phyloP scores from a whole-genome alignment of 441 rosid species.

The Caryocar brasiliense region DNA sequence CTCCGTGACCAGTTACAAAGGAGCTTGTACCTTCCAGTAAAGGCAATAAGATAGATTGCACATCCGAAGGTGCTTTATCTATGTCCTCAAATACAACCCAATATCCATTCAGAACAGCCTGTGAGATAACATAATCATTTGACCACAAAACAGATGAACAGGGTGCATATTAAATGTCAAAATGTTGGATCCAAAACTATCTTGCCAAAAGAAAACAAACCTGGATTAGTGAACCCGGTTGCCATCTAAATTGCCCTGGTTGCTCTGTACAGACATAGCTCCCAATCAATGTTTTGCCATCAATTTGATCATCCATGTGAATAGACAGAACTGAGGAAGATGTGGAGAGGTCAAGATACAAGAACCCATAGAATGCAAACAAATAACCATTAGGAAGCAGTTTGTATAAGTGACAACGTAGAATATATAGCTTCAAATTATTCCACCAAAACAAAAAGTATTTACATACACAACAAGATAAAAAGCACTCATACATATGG shows the following conservation, averaged over 20 bases:
- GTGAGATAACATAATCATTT: slow-evolving; percentile 13
- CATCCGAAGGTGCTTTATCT: slow-evolving; percentile 90
- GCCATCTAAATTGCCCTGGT: slow-evolving; percentile 99
- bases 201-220: slow-evolving; percentile 30
- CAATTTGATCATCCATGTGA: slow-evolving; percentile 98
- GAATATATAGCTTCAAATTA: not conserved
- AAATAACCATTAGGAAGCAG: slow-evolving; percentile 7
- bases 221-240: slow-evolving; percentile 94
- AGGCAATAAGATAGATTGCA: slow-evolving; percentile 72
- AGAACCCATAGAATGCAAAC: slow-evolving; percentile 6
- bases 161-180: not conserved
- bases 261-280: slow-evolving; percentile 86
- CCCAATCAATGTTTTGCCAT: slow-evolving; percentile 88
- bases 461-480: too few relatives aligned
- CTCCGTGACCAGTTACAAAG: slow-evolving; percentile 66
- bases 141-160: not conserved
- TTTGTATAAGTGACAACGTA: not conserved
- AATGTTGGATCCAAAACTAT: slow-evolving; percentile 4
- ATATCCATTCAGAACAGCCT: slow-evolving; percentile 75
- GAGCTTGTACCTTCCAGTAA: slow-evolving; percentile 72
- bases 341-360: not conserved
- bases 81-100: slow-evolving; percentile 98
- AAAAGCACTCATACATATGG: too few relatives aligned
- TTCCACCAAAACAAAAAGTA: too few relatives aligned
- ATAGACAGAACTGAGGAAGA: slow-evolving; percentile 51